Percentiles rank a stretch among this genome's conserved stretches.
Evolutionary conservation across 495 filamentous ascomycete genomes (phyloP).

Genomic region (Neurospora intermedia): DNA sequence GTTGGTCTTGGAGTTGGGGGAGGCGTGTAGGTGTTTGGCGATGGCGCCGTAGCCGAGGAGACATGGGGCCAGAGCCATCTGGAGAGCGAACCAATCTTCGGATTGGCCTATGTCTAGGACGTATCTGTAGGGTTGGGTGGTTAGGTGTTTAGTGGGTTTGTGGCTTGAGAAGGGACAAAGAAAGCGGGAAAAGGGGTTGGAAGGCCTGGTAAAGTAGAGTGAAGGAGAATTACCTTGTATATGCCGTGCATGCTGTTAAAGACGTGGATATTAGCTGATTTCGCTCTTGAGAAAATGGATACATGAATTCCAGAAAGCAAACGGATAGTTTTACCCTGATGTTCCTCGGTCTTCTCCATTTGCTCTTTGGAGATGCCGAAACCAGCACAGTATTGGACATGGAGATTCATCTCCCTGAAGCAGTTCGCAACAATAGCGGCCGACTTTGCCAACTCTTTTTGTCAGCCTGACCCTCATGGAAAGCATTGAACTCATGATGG

Average conservation of each 20-base stretch:
- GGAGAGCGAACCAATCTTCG: constrained; percentile 73
- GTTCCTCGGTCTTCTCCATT: constrained; percentile 63
- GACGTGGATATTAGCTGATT: background rate
- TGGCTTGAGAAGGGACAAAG: background rate
- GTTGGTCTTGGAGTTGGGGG: constrained; percentile 43
- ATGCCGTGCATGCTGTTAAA: constrained; percentile 54
- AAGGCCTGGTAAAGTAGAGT: background rate
- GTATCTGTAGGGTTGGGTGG: constrained; percentile 40
- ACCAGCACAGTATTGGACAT: constrained; percentile 64
- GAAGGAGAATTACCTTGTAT: constrained; percentile 36
- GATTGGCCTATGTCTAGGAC: constrained; percentile 82
- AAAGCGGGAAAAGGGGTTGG: background rate
- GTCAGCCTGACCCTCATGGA: background rate
- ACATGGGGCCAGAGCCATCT: constrained; percentile 75
- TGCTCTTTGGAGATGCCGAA: constrained; percentile 71
- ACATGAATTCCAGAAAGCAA: background rate
- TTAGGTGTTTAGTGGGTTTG: background rate
- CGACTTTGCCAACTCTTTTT: constrained; percentile 35
- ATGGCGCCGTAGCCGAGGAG: constrained; percentile 77
- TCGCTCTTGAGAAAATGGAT: background rate
- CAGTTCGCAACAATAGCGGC: constrained; percentile 65
- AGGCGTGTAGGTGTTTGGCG: constrained; percentile 51
- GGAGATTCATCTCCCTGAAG: constrained; percentile 66
- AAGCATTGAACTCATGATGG: background rate
- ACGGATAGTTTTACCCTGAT: constrained; percentile 43